A percentile compares a stretch with the other conserved stretches of the same genome.
These are phyloP conservation scores for Rhododendron kiyosumense DNA, from an alignment of 148 eudicot genomes.

Conservation along the genomic window DNA sequence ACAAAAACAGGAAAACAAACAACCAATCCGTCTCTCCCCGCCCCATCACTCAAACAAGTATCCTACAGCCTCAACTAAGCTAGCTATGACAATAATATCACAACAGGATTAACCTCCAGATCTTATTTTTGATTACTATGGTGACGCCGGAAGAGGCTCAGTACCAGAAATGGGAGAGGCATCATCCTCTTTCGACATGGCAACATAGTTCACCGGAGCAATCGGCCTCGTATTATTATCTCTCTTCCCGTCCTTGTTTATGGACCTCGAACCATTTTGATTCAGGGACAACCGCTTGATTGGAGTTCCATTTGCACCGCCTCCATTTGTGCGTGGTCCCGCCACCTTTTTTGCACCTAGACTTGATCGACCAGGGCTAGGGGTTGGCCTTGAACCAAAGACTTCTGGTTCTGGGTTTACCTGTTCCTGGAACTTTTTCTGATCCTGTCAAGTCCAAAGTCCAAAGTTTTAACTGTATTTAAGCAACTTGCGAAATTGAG, in stretches of 20 bases:
- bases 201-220: constrained; percentile 76
- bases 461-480: not conserved
- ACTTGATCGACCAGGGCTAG: constrained; percentile 55
- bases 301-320: constrained; percentile 52
- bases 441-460: constrained; percentile 51
- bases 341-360: constrained; percentile 61
- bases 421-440: constrained; percentile 85
- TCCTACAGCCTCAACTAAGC: constrained; percentile 7
- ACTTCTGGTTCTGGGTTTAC: constrained; percentile 54
- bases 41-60: constrained; percentile 5
- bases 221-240: constrained; percentile 41
- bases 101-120: not conserved
- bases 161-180: constrained; percentile 68
- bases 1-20: not conserved
- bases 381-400: constrained; percentile 70
- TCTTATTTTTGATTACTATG: constrained; percentile 18
- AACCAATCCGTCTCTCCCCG: constrained; percentile 13
- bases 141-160: constrained; percentile 63
- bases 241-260: constrained; percentile 62
- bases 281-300: constrained; percentile 64
- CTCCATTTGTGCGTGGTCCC: constrained; percentile 83
- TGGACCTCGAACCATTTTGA: constrained; percentile 69
- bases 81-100: constrained; percentile 5
- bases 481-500: not conserved
- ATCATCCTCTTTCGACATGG: constrained; percentile 74